Base-by-base conservation (phyloP, 176 grass and related monocot genomes). In the Juncus inflexus region DNA sequence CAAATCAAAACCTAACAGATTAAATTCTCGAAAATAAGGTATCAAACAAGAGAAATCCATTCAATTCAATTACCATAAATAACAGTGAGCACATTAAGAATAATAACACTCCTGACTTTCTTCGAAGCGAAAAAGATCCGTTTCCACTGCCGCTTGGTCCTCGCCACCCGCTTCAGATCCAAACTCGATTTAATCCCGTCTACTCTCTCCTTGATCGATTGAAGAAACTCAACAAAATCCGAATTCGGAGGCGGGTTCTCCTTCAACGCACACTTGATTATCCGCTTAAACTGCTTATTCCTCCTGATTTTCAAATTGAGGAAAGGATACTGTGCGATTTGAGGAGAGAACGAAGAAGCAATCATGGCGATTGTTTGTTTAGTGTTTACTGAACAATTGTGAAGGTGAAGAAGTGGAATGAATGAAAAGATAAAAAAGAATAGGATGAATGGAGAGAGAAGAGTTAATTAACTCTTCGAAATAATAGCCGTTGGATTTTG, bases 101-200 rank as follows among this genome's bases (percentile, higher is more conserved):
- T 63, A 54, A 97, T 89, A 49, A 91, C 86, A 66, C 92, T 97
- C 16, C 84, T 86, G 35, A 90, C 86, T 76, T 91, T 97, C 83
- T 81, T 91, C 15, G 92, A 97, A n/a, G 92, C 85, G 61, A 96
- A 96, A 41, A 91, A 72, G 79, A 97, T 97, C 56, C 87, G 81
- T 66, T 78, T 80, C 87, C 87, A 97, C 55, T 91, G 38, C 11
- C 79, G 87, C 47, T 84, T 70, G 5, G 77, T 43, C 41, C 75
- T 11, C 2, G 43, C 16, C 3, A 71, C 3, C 40, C 54, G 50
- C 68, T 77, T 79, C 77, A 74, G 69, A 10, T 37, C 50, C 78
- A 59, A 59, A 51, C 70, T 35, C 14, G 78, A 53, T 15, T 19
- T 43, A 59, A 55, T 50, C 35, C 72, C 68, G 35, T 70, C 76